Evolutionary conservation across 140 eudicot genomes (phyloP).

Genomic region (Erigeron philadelphicus): DNA sequence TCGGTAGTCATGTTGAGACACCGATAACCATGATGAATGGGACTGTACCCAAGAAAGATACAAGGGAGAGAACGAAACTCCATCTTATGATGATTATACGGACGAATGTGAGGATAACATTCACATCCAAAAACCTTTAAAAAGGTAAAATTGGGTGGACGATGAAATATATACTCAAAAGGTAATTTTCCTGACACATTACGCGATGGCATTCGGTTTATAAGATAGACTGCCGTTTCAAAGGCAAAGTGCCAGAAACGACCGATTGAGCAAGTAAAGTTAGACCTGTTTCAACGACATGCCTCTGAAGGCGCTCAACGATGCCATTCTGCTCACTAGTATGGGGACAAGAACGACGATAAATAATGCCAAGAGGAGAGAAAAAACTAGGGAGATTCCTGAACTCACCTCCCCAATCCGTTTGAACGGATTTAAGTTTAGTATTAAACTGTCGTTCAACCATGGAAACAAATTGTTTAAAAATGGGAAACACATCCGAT

Average conservation of each 20-base stretch:
- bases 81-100: neutral
- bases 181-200: neutral
- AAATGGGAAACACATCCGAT: too few relatives aligned
- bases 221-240: neutral
- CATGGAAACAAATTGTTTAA: too few relatives aligned
- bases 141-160: neutral
- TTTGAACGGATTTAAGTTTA: too few relatives aligned
- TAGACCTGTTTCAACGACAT: too few relatives aligned
- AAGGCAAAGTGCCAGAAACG: neutral
- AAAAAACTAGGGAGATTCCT: too few relatives aligned
- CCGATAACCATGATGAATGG: neutral
- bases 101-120: neutral
- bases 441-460: too few relatives aligned
- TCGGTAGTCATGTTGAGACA: neutral
- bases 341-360: too few relatives aligned
- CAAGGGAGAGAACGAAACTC: neutral
- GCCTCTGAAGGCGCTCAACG: too few relatives aligned
- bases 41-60: neutral
- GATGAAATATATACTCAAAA: neutral
- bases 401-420: too few relatives aligned
- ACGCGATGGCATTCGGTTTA: neutral
- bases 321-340: too few relatives aligned
- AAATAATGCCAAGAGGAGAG: too few relatives aligned
- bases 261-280: too few relatives aligned
- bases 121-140: neutral